phyloP scores from a whole-genome alignment of 2,329 filamentous ascomycete species.

The Cadophora sp. region DNA sequence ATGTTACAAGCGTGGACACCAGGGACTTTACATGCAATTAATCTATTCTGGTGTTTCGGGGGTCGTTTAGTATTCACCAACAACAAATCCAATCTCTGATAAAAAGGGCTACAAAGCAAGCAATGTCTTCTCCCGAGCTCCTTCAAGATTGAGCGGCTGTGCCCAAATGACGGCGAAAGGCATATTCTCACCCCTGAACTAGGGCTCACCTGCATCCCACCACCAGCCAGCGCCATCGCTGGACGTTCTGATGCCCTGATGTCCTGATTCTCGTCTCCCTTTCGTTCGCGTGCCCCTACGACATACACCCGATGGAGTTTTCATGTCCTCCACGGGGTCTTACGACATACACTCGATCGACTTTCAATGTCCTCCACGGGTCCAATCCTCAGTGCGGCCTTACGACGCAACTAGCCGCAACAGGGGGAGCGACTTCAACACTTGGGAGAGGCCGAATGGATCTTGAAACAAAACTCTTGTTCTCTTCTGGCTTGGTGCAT shows the following conservation, averaged over 20 bases:
- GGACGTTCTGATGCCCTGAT: neutral
- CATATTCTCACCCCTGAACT: constrained; percentile 5
- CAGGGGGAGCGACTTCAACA: neutral
- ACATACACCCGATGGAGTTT: no score
- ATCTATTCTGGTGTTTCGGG: constrained; percentile 8
- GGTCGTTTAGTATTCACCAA: neutral
- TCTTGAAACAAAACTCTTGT: constrained; percentile 15
- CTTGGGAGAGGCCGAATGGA: constrained; percentile 6
- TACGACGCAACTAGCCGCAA: constrained; percentile 16
- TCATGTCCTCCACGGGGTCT: no score
- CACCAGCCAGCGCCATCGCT: neutral
- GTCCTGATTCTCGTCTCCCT: neutral
- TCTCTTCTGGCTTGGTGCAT: constrained; percentile 15
- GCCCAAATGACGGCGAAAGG: neutral
- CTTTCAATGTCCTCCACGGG: no score
- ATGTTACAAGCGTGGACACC: neutral
- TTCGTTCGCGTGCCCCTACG: neutral
- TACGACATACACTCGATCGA: no score
- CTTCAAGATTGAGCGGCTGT: neutral
- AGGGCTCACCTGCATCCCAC: neutral
- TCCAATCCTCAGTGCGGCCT: neutral
- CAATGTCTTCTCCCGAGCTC: constrained; percentile 15
- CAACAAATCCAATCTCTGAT: neutral
- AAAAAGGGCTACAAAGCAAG: constrained; percentile 7
- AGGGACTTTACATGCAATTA: constrained; percentile 5